Evolutionary conservation across 108 stramenopile species (phyloP), one percentile per base, ranked within the genome.

Genomic region (Skeletonema potamos): DNA sequence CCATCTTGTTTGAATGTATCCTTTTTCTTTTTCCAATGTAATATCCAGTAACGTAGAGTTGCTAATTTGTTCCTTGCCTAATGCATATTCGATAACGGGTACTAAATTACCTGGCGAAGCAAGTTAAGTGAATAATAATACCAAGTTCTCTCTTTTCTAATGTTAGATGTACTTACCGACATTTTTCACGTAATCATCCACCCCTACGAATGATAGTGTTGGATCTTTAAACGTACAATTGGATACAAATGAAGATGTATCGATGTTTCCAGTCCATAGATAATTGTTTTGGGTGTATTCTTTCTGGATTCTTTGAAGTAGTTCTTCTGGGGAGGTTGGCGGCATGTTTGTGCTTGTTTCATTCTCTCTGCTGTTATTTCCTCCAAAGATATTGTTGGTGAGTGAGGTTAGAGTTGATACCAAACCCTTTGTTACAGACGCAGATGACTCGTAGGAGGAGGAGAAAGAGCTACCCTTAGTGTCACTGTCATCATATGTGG

Each of bases 191-290:
- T 84, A 94, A 18, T 72, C 82, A 28, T 87, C 86, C 1, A 81
- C 76, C 3, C 90, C 90, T 37, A 68, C 72, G 65, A 94, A 94
- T 24, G 88, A 78, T 9, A 94, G 33, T 10, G 90, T 94, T 0
- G 93, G 93, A 72, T 94, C 90, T 6, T 86, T 85, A 56, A 94
- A 94, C 13, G 58, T 68, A 41, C 93, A 94, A 29, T 86, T 60
- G 37, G 66, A 15, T 28, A 68, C 66, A 67, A 92, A 94, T 28
- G 74, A 79, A 22, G 75, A 70, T 34, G 86, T 68, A 76, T 89
- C 85, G 44, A 94, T 79, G 57, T 90, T 73, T 6, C 90, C 90
- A 0, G 93, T 94, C 93, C 93, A 94, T 15, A 94, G 69, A 69
- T 94, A 94, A 69, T 92, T 92, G 56, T 75, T 76, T 51, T 68